Base-by-base conservation (phyloP, 2,329 filamentous ascomycete species). In the Fusarium penzigii region DNA sequence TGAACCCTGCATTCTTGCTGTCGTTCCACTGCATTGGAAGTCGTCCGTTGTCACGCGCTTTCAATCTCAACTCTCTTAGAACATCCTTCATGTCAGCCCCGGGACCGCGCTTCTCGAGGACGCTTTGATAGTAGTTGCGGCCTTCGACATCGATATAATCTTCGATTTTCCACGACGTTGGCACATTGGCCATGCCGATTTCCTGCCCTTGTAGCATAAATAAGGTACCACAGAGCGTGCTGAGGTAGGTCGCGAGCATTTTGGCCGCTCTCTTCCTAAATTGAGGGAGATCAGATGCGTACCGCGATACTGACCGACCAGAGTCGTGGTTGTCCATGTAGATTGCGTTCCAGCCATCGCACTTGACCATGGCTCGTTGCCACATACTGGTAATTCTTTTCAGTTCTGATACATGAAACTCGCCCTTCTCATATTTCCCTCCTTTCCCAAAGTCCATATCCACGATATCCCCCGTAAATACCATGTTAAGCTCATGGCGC, bases 301-400 rank as follows among this genome's bases (percentile, higher is more conserved):
- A 83, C 0, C 80, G 72, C 2, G 76, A 78, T 0, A 84, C 63
- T 1, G 74, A 77, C 0, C 81, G 72, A 0, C 75, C 75, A n/a
- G 79, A 76, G 57, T 83, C 80, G 56, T 83, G 80, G 50, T 83
- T 83, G 36, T 83, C 80, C 56, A 78, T 70, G 53, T 82, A 84
- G 0, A 77, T 71, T 0, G 78, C 77, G 14, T 78, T 79, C 77
- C 78, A 79, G 0, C 72, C 72, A 17, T 75, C 72, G 14, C 60
- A 69, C 16, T 62, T 65, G 2, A 62, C 54, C 52, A 73, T 70
- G 17, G 75, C 68, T 1, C 55, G 63, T 49, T 77, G 75, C 66
- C 73, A 75, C 39, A 66, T 71, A 1, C 47, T 55, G 4, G 73
- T 63, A 2, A 73, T 66, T 3, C 55, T 43, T 46, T 74, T 71